phyloP scores from a whole-genome alignment of 305 asterid genomes.

The Euphrasia arctica region DNA sequence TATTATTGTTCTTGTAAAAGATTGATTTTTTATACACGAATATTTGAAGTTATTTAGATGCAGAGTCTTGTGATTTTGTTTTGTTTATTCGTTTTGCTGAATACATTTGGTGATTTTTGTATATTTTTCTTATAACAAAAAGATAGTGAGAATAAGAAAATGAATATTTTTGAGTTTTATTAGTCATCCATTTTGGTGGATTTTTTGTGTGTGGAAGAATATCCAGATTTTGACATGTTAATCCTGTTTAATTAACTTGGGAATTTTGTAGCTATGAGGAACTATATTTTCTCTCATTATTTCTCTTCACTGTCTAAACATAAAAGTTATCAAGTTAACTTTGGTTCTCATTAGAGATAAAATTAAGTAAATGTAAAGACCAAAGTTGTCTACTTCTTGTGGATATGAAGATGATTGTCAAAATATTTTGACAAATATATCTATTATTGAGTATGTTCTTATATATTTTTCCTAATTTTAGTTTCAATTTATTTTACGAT shows the following conservation, averaged over 20 bases:
- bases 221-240: no score
- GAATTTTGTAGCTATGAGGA: no score
- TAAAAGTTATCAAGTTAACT: neutral
- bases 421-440: no score
- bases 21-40: neutral
- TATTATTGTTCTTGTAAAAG: neutral
- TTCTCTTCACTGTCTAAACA: no score
- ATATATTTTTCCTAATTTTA: no score
- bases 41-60: neutral
- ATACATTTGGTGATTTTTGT: no score
- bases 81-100: neutral
- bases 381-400: neutral
- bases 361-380: neutral
- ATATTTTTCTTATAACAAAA: no score
- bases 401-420: neutral
- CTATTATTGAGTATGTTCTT: no score
- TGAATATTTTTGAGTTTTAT: neutral
- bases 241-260: no score
- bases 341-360: conserved; percentile 11
- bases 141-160: neutral
- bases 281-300: no score
- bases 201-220: neutral
- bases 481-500: no score
- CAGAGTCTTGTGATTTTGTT: neutral
- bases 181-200: neutral